Percentiles rank a stretch among this genome's conserved stretches.
Conservation (phyloP, 2,329 filamentous ascomycete species). For the Westerdykella sp. region DNA sequence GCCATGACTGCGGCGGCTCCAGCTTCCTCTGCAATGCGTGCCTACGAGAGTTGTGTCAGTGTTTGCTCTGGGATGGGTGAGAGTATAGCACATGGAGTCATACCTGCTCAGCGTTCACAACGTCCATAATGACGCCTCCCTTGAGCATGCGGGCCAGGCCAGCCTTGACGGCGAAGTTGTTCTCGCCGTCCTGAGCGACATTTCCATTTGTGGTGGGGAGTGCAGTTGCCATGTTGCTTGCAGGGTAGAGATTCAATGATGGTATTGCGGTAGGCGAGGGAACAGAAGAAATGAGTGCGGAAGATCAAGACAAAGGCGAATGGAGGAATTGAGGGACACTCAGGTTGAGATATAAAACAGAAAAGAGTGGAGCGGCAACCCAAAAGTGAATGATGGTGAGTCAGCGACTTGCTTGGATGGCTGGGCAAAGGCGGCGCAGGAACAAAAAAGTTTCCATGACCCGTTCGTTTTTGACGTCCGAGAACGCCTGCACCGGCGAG, state of each 20-base stretch:
- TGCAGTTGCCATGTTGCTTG: slow-evolving; percentile 40
- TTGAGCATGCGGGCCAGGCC: slow-evolving; percentile 97
- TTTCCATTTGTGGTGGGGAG: slow-evolving; percentile 44
- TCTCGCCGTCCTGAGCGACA: slow-evolving; percentile 40
- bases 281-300: neutral
- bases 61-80: neutral
- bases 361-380: no score
- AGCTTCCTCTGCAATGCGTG: slow-evolving; percentile 94
- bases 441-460: no score
- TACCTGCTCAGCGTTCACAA: slow-evolving; percentile 81
- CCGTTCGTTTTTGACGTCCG: no score
- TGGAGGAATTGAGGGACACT: no score
- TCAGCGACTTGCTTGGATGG: no score
- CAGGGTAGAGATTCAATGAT: neutral
- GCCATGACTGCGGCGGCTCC: slow-evolving; percentile 97
- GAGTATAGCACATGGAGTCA: slow-evolving; percentile 3
- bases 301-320: no score
- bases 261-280: neutral
- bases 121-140: slow-evolving; percentile 99
- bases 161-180: slow-evolving; percentile 82
- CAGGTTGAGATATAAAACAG: no score
- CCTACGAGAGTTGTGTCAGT: slow-evolving; percentile 35
- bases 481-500: no score
- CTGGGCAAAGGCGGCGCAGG: no score
- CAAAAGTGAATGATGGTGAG: no score